Evolutionary conservation across 352 stramenopile genomes (phyloP).

Genomic region (Pythium aristosporum): DNA sequence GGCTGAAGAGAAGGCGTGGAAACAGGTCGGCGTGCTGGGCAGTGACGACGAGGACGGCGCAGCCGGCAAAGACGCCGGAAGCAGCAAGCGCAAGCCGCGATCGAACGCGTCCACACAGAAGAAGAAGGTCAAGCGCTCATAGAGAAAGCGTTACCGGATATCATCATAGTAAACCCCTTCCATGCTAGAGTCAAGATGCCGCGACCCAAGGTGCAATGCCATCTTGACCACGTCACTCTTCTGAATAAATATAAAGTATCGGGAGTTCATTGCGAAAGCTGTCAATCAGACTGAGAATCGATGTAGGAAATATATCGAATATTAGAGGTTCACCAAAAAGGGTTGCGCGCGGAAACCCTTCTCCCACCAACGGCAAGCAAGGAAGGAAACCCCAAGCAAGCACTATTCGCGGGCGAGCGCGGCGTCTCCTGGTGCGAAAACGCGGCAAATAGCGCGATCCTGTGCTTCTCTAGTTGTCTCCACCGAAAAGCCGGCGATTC

Average conservation of each 20-base stretch:
- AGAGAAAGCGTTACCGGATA: constrained; percentile 13
- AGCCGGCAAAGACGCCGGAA: constrained; percentile 14
- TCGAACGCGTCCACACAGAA: constrained; percentile 29
- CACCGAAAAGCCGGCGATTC: neutral
- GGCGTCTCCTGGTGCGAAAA: neutral
- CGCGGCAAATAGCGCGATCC: neutral
- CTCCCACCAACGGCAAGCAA: constrained; percentile 17
- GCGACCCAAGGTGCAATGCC: neutral
- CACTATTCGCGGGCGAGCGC: neutral
- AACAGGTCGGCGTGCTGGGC: constrained; percentile 46
- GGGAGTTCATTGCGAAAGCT: neutral
- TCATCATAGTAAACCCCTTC: constrained; percentile 12
- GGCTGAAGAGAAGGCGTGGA: constrained; percentile 66
- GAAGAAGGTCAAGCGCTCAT: constrained; percentile 37
- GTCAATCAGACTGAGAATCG: neutral
- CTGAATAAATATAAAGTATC: neutral
- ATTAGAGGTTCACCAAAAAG: constrained; percentile 7
- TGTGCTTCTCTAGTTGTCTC: neutral
- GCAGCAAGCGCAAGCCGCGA: constrained; percentile 34
- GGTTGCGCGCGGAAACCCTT: constrained; percentile 26
- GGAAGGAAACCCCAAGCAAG: neutral
- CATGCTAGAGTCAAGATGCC: neutral
- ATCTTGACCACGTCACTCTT: constrained; percentile 2
- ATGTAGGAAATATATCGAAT: neutral
- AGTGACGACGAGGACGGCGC: constrained; percentile 45